Conservation (phyloP, 257 asterid species). For the Solanum neorickii region DNA sequence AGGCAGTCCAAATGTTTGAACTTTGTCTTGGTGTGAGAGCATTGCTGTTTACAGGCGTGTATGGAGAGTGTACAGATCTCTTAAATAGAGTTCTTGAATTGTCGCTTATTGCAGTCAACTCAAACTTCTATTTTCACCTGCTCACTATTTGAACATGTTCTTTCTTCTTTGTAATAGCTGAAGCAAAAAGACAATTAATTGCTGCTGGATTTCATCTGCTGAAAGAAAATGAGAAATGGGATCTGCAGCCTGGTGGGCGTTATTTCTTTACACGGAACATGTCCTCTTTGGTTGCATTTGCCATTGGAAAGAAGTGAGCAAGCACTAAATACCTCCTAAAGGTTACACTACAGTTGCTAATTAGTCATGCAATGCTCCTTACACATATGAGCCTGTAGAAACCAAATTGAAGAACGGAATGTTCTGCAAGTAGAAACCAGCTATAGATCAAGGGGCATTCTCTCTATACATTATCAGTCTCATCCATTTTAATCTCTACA, state of each 20-base stretch:
- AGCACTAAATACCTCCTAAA: slow-evolving; percentile 1
- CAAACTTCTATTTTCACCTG: not conserved
- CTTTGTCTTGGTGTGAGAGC: not conserved
- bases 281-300: slow-evolving; percentile 95
- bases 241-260: slow-evolving; percentile 94
- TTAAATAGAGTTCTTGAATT: not conserved
- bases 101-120: not conserved
- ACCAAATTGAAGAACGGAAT: not conserved
- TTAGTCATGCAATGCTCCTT: slow-evolving; percentile 3
- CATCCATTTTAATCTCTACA: not conserved
- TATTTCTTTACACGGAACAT: slow-evolving; percentile 91
- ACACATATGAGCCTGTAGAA: not conserved
- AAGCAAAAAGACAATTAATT: slow-evolving; percentile 74
- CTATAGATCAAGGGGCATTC: not conserved
- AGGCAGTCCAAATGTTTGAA: not conserved
- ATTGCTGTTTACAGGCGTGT: not conserved
- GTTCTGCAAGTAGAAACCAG: not conserved
- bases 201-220: slow-evolving; percentile 91
- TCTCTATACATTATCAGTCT: not conserved
- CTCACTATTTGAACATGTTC: not conserved
- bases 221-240: slow-evolving; percentile 89
- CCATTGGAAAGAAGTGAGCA: slow-evolving; percentile 87
- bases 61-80: not conserved
- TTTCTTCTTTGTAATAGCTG: slow-evolving; percentile 34
- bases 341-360: not conserved